phyloP scores from a whole-genome alignment of 768 basidiomycete genomes.

The Neoboletus magnificus region DNA sequence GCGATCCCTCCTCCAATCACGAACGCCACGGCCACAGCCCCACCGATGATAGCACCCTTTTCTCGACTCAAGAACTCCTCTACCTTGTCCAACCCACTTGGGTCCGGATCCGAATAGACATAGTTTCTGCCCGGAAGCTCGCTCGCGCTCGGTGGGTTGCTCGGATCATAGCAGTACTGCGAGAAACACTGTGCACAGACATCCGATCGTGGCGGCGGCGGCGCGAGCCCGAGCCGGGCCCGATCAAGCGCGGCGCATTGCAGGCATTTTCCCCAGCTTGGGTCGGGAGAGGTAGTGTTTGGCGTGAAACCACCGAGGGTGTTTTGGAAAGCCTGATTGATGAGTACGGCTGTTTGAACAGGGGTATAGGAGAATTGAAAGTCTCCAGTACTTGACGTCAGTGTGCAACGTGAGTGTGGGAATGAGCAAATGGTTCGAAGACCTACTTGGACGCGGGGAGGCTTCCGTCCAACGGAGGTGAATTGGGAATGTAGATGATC shows the following conservation, averaged over 20 bases:
- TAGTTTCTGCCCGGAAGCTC: constrained; percentile 38
- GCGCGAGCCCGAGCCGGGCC: constrained; percentile 40
- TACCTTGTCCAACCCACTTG: constrained; percentile 43
- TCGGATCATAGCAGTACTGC: constrained; percentile 54
- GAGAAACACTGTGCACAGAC: constrained; percentile 59
- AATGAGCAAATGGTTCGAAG: neutral
- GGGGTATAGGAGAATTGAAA: constrained; percentile 59
- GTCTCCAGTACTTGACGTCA: constrained; percentile 45
- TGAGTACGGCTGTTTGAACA: constrained; percentile 51
- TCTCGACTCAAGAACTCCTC: constrained; percentile 41
- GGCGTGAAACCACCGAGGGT: constrained; percentile 59
- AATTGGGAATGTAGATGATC: constrained; percentile 73
- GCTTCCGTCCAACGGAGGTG: constrained; percentile 62
- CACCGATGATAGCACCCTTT: constrained; percentile 49
- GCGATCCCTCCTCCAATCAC: constrained; percentile 37
- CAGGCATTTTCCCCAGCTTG: constrained; percentile 52
- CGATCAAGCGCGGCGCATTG: constrained; percentile 64
- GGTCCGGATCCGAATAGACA: constrained; percentile 54
- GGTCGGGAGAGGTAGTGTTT: constrained; percentile 53
- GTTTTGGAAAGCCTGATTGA: constrained; percentile 58
- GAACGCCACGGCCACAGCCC: constrained; percentile 39
- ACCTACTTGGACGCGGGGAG: constrained; percentile 62
- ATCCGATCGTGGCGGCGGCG: constrained; percentile 38
- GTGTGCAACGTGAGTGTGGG: constrained; percentile 3
- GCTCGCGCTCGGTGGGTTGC: constrained; percentile 57